Base-by-base conservation (phyloP, 306 rosid genomes). In the Cicer yamashitae region DNA sequence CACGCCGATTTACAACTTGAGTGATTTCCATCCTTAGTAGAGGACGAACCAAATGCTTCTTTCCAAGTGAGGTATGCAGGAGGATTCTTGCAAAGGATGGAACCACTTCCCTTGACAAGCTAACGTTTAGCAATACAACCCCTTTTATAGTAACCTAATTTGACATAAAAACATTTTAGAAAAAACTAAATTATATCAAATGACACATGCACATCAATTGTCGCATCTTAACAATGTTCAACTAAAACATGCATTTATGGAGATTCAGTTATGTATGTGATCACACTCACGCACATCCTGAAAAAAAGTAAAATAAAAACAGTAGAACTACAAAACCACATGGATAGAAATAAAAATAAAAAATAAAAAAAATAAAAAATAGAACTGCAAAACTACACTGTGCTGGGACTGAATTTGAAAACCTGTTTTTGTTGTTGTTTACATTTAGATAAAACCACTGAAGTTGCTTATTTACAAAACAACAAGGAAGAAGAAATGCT, bases 41-140 rank as follows among this genome's bases (percentile, higher is more conserved):
- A 66, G 98, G 93, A 50, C 96, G 96, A 69, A 93, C 98, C 82
- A 91, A 75, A 79, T 93, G 97, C 86, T 91, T 91, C 84, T 91
- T 93, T 66, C 98, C 98, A 20, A 91, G 96, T 65, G 97, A 90
- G 44, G 98, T 91, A 58, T 92, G 92, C 74, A 93, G 77, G 67
- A 91, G 91, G 81, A 93, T 93, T 84, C 97, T 91, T 17, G 97
- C 98, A 84, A 93, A 91, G 74, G 91, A 86, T 57, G 98, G 98
- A 80, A 93, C 97, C 57, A 93, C 91, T 79, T 91, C 97, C 84
- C 97, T 89, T 38, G 97, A 84, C 78, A 93, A 87, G 83, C 90
- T 87, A 79, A 89, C 96, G 62, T 86, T 85, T 75, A 93, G 87
- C 83, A 93, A 82, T 14, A 93, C 90, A 13, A 93, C 82, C 18